Evolutionary conservation across 257 asterid genomes (phyloP), one percentile per base, ranked within the genome.

Genomic region (Gardenia jasminoides): DNA sequence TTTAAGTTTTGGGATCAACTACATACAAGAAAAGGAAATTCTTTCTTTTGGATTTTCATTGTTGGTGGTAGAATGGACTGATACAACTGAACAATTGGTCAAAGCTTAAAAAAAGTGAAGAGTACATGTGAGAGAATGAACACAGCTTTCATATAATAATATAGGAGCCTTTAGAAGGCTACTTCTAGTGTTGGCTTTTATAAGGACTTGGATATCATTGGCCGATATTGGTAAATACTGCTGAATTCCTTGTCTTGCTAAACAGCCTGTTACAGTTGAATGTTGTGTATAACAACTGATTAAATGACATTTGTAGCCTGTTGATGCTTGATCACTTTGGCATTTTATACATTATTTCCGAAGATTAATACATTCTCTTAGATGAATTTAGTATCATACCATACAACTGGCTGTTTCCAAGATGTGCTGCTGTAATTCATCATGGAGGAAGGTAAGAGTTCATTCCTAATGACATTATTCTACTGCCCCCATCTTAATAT

Each of bases 391-490:
- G 99, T 67, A 83, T 88, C 68, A 69, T 95, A 47, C 94, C 98
- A 78, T 95, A 92, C 91, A 86, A 79, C 83, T 89, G 97, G 97
- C 87, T 95, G 76, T 93, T 95, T 86, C 97, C 96, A 62, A 86
- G 90, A 84, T 95, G 99, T 84, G 86, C 91, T 77, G 97, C 97
- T 86, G 97, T 86, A 75, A 83, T 93, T 79, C 99, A 95, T 88
- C 98, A 95, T 56, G 98, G 99, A 43, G 99, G 99, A 86, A 93
- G 99, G 98, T 93, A 76, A 46, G 80, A 47, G 70, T 81, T 11
- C 65, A 74, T 79, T 68, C 24, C 76, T 75, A 36, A 36, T 36
- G 54, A 22, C 41, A 72, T 10, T 62, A 33, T 58, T 77, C 71
- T 46, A 39, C 77, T 46, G 48, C 44, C 46, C 68, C 64, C 24